Conservation (phyloP, 306 rosid genomes). For the Trifolium repens region DNA sequence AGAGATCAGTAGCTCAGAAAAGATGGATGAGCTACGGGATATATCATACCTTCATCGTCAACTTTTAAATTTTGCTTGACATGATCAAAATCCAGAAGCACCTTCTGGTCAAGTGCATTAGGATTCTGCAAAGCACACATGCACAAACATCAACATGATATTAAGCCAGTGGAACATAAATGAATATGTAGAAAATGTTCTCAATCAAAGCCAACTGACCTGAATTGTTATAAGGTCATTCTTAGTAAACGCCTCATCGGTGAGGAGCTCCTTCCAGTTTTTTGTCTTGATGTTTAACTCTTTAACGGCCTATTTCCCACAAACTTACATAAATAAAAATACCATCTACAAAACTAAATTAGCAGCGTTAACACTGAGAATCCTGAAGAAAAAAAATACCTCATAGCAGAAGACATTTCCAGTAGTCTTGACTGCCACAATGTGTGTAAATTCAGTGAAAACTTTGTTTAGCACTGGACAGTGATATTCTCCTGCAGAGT, state of each 20-base stretch:
- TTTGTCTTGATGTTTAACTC: constrained; percentile 91
- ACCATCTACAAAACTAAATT: constrained; percentile 37
- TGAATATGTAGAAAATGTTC: constrained; percentile 26
- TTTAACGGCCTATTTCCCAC: constrained; percentile 72
- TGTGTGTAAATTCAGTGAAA: constrained; percentile 94
- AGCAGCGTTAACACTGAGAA: constrained; percentile 15
- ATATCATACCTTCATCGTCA: constrained; percentile 84
- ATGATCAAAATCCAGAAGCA: constrained; percentile 91
- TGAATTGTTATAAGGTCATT: constrained; percentile 92
- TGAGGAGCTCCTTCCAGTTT: constrained; percentile 98
- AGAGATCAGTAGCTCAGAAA: constrained; percentile 27
- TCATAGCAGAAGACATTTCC: constrained; percentile 98
- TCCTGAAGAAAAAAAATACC: constrained; percentile 52
- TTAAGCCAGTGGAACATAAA: constrained; percentile 30
- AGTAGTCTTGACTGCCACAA: constrained; percentile 91
- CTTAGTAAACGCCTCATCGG: constrained; percentile 85
- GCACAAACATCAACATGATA: constrained; percentile 35
- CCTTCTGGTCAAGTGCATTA: constrained; percentile 80
- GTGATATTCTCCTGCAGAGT: constrained; percentile 81
- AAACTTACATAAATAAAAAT: constrained; percentile 24
- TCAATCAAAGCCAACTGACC: constrained; percentile 50
- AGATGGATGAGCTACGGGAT: constrained; percentile 37
- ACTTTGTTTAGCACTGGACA: constrained; percentile 97
- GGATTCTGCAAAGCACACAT: constrained; percentile 78
- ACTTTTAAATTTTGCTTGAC: constrained; percentile 74